These are phyloP conservation scores for Metschnikowia koreensis DNA, from an alignment of 805 yeast species.

Conservation along the genomic window DNA sequence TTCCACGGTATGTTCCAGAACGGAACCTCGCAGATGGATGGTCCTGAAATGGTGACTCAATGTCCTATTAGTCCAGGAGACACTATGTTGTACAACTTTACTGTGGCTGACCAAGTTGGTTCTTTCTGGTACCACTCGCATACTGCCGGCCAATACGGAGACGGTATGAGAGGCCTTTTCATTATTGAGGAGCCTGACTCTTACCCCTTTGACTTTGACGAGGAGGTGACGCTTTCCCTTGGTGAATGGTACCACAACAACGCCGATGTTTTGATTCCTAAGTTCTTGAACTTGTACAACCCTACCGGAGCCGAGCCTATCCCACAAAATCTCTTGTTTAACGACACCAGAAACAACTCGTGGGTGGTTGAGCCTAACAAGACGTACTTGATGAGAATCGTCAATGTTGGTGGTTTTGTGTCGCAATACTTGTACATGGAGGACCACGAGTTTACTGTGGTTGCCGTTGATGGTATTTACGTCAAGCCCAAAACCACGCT, in stretches of 20 bases:
- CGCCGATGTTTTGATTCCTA: conserved; percentile 48
- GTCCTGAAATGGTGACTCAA: conserved; percentile 83
- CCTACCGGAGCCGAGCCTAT: conserved; percentile 99
- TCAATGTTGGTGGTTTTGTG: conserved; percentile 87
- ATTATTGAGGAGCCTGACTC: conserved; percentile 62
- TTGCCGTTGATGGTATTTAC: conserved; percentile 90
- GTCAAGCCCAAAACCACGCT: conserved; percentile 73
- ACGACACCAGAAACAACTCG: conserved; percentile 76
- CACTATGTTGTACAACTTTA: conserved; percentile 79
- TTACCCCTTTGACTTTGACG: conserved; percentile 74
- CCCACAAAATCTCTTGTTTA: conserved; percentile 76
- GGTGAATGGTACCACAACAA: conserved; percentile 87
- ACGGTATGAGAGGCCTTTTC: conserved; percentile 82
- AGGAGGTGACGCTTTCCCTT: conserved; percentile 65
- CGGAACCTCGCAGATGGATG: conserved; percentile 79
- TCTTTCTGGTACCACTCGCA: conserved; percentile 98
- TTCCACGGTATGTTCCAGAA: conserved; percentile 92
- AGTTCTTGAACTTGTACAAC: conserved; percentile 69
- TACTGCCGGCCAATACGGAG: conserved; percentile 85
- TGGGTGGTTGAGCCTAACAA: conserved; percentile 80
- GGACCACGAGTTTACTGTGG: conserved; percentile 80
- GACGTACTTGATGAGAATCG: conserved; percentile 76
- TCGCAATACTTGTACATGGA: conserved; percentile 88
- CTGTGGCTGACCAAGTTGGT: conserved; percentile 81
- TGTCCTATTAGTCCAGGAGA: conserved; percentile 88